Evolutionary conservation across 2,329 filamentous ascomycete species (phyloP).

Genomic region (Cladobotryum mycophilum): DNA sequence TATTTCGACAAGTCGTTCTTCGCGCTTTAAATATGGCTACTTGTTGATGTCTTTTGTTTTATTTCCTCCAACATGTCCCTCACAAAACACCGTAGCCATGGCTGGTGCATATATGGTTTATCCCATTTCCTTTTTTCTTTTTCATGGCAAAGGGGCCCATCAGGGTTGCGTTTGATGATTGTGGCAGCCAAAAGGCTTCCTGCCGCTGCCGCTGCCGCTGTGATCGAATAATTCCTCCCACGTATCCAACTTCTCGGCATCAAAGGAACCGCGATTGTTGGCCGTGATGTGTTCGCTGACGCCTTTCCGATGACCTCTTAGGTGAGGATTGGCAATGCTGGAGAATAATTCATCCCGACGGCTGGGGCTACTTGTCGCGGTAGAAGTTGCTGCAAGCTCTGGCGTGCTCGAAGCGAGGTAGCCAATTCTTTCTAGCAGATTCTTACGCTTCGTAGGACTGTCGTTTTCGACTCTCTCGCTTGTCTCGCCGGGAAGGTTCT

Average conservation of each 20-base stretch:
- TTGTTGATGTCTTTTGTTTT: no score
- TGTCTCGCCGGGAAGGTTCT: constrained; percentile 19
- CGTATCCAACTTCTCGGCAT: constrained; percentile 10
- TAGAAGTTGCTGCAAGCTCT: not conserved
- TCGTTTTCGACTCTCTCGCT: constrained; percentile 9
- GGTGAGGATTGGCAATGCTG: not conserved
- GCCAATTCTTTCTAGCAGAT: constrained; percentile 15
- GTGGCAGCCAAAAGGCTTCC: constrained; percentile 6
- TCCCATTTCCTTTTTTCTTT: no score
- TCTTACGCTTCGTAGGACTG: constrained; percentile 14
- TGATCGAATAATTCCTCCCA: constrained; percentile 13
- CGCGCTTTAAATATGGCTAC: no score
- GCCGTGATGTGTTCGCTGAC: constrained; percentile 6
- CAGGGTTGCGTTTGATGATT: no score
- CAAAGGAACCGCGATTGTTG: not conserved
- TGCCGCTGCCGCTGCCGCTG: constrained; percentile 1
- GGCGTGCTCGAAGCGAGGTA: not conserved
- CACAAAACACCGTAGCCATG: no score
- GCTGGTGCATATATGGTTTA: no score
- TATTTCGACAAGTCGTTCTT: not conserved
- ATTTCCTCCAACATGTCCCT: no score
- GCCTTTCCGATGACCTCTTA: constrained; percentile 3
- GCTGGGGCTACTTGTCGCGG: not conserved
- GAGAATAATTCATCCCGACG: not conserved
- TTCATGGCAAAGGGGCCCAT: no score